Percentiles rank a stretch among this genome's conserved stretches.
Conservation (phyloP, 768 basidiomycete species). For the Lactarius hatsudake region DNA sequence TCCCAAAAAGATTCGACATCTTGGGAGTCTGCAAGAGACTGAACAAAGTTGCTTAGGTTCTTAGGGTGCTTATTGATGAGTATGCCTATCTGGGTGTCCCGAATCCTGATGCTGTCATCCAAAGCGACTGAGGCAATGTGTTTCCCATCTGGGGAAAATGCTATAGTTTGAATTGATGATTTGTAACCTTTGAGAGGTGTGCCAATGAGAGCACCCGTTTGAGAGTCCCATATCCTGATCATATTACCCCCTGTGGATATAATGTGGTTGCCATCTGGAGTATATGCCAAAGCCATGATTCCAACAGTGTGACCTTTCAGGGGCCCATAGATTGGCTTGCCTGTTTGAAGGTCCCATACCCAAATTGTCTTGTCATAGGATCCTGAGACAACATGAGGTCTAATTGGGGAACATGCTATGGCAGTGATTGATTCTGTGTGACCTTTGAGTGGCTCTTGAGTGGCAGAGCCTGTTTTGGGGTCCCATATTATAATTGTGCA, state of each 20-base stretch:
- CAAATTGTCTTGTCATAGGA: background rate
- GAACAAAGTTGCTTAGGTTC: background rate
- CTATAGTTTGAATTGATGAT: rapidly evolving
- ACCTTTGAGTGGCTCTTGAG: background rate
- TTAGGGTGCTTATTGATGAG: background rate
- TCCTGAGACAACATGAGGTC: background rate
- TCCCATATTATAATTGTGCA: background rate
- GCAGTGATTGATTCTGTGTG: background rate
- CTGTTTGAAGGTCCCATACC: background rate
- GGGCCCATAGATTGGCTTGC: background rate
- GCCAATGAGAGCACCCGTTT: background rate
- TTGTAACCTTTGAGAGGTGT: background rate
- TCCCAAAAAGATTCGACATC: background rate
- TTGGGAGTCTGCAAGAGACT: background rate
- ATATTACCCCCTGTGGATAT: background rate
- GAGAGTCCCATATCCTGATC: background rate
- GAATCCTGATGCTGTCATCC: background rate
- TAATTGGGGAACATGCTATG: background rate
- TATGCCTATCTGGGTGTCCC: background rate
- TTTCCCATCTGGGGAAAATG: background rate
- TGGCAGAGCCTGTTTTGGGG: background rate
- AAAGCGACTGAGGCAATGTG: background rate
- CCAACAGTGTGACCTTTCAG: background rate
- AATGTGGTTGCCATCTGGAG: background rate
- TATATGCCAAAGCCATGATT: background rate